A percentile compares a stretch with the other conserved stretches of the same genome.
Evolutionary conservation across 2,329 filamentous ascomycete genomes (phyloP).

Genomic region (Alternaria metachromatica): DNA sequence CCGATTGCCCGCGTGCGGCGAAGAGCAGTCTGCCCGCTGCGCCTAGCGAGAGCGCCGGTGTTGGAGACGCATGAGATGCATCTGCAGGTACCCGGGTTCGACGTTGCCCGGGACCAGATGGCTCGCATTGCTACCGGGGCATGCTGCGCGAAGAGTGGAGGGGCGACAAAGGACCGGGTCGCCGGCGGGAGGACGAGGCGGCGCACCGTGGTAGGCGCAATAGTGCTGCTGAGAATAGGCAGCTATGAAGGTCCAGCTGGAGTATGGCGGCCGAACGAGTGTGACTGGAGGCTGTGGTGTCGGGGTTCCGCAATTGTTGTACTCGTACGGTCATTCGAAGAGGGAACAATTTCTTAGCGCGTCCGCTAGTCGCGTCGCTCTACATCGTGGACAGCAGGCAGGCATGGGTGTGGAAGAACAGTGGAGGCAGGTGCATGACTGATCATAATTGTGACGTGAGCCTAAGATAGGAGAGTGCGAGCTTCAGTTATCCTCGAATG

Average conservation of each 20-base stretch:
- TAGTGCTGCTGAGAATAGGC: slow-evolving; percentile 1
- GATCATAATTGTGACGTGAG: not conserved
- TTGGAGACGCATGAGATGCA: slow-evolving; percentile 66
- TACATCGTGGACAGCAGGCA: not conserved
- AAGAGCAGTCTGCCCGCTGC: slow-evolving; percentile 58
- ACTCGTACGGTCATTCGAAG: not conserved
- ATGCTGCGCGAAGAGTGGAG: slow-evolving; percentile 35
- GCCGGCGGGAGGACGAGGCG: slow-evolving; percentile 18
- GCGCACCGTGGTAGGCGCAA: slow-evolving; percentile 19
- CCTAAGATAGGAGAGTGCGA: not conserved
- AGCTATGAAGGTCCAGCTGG: not conserved
- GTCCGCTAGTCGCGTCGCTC: slow-evolving; percentile 8
- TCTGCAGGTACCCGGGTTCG: slow-evolving; percentile 66
- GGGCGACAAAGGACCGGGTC: slow-evolving; percentile 26
- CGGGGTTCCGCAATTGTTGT: not conserved
- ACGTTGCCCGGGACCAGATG: slow-evolving; percentile 71
- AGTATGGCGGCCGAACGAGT: not conserved
- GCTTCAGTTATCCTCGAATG: not conserved
- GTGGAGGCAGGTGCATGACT: not conserved
- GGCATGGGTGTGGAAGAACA: not conserved
- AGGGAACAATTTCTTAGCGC: slow-evolving; percentile 12
- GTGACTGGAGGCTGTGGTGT: not conserved
- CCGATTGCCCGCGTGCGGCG: slow-evolving; percentile 60
- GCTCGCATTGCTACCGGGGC: slow-evolving; percentile 65
- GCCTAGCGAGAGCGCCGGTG: slow-evolving; percentile 58